Percentiles rank a stretch among this genome's conserved stretches.
Evolutionary conservation across 495 filamentous ascomycete genomes (phyloP).

Genomic region (Penicillium macrosclerotiorum): DNA sequence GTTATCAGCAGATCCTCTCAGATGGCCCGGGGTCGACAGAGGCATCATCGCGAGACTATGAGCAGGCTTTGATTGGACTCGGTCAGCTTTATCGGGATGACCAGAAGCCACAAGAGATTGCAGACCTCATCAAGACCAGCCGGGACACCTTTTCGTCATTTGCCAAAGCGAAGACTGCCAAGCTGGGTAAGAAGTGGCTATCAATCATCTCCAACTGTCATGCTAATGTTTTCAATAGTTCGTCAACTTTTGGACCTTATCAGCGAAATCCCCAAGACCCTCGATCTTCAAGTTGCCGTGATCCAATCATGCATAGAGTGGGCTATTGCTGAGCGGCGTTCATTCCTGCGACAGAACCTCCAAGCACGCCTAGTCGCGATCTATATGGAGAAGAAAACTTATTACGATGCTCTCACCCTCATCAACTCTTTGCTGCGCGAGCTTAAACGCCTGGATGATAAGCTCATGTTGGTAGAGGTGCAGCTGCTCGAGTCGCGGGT

Average conservation of each 20-base stretch:
- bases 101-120: constrained; percentile 83
- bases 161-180: constrained; percentile 98
- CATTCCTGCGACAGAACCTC: constrained; percentile 96
- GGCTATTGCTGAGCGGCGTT: constrained; percentile 87
- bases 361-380: constrained; percentile 91
- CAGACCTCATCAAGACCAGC: constrained; percentile 86
- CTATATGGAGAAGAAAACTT: constrained; percentile 93
- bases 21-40: constrained; percentile 80
- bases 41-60: constrained; percentile 82
- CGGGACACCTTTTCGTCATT: constrained; percentile 89
- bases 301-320: constrained; percentile 99
- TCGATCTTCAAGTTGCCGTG: constrained; percentile 87
- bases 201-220: not conserved
- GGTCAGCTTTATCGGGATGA: constrained; percentile 91
- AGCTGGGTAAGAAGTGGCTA: constrained; percentile 68
- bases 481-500: constrained; percentile 95
- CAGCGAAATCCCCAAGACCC: constrained; percentile 85
- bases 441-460: constrained; percentile 97
- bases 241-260: constrained; percentile 97
- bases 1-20: constrained; percentile 86
- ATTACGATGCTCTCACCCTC: constrained; percentile 93
- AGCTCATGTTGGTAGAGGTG: constrained; percentile 97
- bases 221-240: constrained; percentile 51
- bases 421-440: constrained; percentile 94
- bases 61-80: constrained; percentile 66